Evolutionary conservation across 2,329 filamentous ascomycete species (phyloP), one percentile per base, ranked within the genome.

Genomic region (Cercospora canescens): DNA sequence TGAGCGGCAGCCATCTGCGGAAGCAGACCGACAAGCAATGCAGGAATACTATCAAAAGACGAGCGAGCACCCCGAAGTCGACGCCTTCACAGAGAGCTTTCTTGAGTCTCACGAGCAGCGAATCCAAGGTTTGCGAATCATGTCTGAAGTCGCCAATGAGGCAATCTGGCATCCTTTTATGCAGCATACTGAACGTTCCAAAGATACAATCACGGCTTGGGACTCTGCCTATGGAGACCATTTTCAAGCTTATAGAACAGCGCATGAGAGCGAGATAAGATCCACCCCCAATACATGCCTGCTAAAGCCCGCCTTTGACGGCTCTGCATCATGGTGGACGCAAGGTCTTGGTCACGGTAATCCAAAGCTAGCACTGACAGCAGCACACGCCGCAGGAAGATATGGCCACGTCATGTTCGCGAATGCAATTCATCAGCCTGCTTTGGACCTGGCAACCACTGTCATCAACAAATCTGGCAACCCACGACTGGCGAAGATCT

Each of bases 371-470:
- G 86, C 91, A 0, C 84, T 95, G 1, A 88, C 91, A 0, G 91
- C 92, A 1, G 91, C 92, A 0, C 89, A 95, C 74, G 92, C 93
- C 0, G 91, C 92, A 1, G 92, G 92, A 7, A 85, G 92, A 30
- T 96, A 95, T 73, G 92, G 92, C 0, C 92, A 96, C 77, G 91
- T 95, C 70, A 95, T 96, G 90, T 95, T 96, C 73, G 91, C 91
- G 0, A 88, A 88, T 8, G 88, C 90, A 0, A 85, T 94, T n/a
- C 91, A 96, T 71, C 86, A 92, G 72, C 92, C 93, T 0, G 92
- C 91, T 0, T 79, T 95, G 0, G 81, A 83, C 6, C 83, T 96
- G 0, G 89, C 91, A 0, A 85, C 91, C 74, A 81, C 80, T 0
- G 81, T 96, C 1, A 80, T 95, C 3, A 63, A 81, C 1, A 83